Conservation (phyloP, 2,329 filamentous ascomycete species). For the Colletotrichum sansevieriae region DNA sequence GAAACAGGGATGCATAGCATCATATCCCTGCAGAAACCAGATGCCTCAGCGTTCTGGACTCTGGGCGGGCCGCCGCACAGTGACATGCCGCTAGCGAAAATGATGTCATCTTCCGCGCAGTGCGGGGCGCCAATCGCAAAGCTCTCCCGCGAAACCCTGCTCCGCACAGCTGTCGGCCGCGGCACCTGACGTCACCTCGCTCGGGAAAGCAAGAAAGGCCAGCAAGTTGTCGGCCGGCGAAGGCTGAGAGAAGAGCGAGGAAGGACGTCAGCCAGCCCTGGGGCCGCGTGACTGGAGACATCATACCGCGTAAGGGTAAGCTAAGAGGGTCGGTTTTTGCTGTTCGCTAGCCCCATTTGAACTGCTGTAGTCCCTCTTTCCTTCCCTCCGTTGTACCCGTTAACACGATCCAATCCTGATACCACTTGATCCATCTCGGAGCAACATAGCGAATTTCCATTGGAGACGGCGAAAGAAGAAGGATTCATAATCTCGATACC, state of each 20-base stretch:
- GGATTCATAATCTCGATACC: not conserved
- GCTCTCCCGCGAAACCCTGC: slow-evolving; percentile 28
- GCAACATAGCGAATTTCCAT: not conserved
- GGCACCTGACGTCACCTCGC: slow-evolving; percentile 34
- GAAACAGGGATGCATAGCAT: slow-evolving; percentile 13
- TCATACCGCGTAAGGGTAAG: slow-evolving; percentile 26
- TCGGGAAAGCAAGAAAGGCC: slow-evolving; percentile 28
- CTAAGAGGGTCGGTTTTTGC: not conserved
- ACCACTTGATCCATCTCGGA: not conserved
- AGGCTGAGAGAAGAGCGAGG: not conserved
- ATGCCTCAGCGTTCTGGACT: slow-evolving; percentile 39
- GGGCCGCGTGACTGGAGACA: slow-evolving; percentile 38
- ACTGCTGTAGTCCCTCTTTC: not conserved
- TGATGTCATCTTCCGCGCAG: slow-evolving; percentile 38
- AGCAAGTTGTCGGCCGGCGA: slow-evolving; percentile 31
- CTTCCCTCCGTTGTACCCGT: not conserved
- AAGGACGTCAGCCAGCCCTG: slow-evolving; percentile 38
- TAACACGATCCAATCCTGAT: not conserved
- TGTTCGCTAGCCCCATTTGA: not conserved
- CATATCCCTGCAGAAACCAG: not conserved
- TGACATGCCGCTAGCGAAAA: slow-evolving; percentile 28
- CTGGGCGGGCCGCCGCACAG: slow-evolving; percentile 19
- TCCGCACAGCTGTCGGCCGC: slow-evolving; percentile 12
- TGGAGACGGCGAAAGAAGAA: not conserved
- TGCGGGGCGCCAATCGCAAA: slow-evolving; percentile 25